Conservation (phyloP, 176 grass and related monocot genomes). For the Phyllostachys edulis region DNA sequence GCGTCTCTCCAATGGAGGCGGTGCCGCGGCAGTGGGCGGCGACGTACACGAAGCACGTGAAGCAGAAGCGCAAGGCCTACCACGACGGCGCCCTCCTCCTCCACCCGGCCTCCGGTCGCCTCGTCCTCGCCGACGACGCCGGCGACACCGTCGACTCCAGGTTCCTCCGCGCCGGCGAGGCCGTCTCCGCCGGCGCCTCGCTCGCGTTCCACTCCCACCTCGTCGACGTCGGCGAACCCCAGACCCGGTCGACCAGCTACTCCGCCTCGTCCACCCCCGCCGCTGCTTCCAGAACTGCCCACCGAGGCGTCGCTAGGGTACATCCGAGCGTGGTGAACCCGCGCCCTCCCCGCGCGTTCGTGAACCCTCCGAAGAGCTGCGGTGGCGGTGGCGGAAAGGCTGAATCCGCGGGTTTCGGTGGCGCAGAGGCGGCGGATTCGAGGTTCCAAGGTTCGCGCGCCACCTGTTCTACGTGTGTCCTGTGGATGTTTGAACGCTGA, state of each 20-base stretch:
- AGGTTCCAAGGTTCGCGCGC: conserved; percentile 25
- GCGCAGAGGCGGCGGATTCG: not conserved
- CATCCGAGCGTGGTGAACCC: not conserved
- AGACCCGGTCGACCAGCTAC: not conserved
- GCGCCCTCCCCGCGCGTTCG: not conserved
- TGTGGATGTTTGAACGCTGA: not conserved
- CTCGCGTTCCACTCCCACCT: conserved; percentile 66
- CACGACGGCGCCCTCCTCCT: conserved; percentile 63
- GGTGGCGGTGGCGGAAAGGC: not conserved
- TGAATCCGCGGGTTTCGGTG: not conserved
- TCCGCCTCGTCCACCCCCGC: not conserved
- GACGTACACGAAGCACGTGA: conserved; percentile 83
- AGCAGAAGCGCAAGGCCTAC: conserved; percentile 88
- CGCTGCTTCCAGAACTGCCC: not conserved
- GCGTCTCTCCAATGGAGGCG: conserved; percentile 31
- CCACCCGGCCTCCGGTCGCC: conserved; percentile 42
- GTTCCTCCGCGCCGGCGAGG: conserved; percentile 48
- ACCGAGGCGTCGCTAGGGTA: conserved; percentile 19
- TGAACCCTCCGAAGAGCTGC: conserved; percentile 7
- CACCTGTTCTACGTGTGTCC: conserved; percentile 32
- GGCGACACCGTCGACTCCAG: conserved; percentile 64
- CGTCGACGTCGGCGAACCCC: conserved; percentile 60
- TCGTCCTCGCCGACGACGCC: conserved; percentile 59
- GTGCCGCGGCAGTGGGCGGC: conserved; percentile 48
- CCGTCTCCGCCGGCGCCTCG: conserved; percentile 39